A percentile compares a stretch with the other conserved stretches of the same genome.
phyloP scores from a whole-genome alignment of 345 rosid species.

The Bruguiera gymnorhiza region DNA sequence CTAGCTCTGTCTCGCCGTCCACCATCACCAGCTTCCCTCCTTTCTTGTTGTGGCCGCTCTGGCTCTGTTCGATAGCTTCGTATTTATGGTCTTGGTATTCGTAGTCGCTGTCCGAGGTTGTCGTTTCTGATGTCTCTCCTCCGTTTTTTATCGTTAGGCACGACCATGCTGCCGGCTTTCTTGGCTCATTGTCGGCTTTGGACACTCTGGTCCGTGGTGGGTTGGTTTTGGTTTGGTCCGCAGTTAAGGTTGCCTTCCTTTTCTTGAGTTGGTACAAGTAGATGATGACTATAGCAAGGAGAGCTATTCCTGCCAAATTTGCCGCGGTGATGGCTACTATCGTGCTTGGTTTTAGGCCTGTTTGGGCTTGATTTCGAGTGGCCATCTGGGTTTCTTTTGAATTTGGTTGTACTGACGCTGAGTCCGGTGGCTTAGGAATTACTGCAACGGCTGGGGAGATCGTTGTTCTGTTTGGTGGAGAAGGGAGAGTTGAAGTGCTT shows the following conservation, averaged over 20 bases:
- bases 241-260: constrained; percentile 25
- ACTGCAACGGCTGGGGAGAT: constrained; percentile 90
- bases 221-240: constrained; percentile 10
- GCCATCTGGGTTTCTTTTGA: constrained; percentile 13
- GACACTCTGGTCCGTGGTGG: constrained; percentile 28
- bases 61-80: neutral
- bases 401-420: constrained; percentile 30
- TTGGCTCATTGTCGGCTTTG: constrained; percentile 21
- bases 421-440: constrained; percentile 53
- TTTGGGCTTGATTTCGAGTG: constrained; percentile 23
- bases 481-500: constrained; percentile 69
- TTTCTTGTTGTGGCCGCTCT: constrained; percentile 22
- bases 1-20: constrained; percentile 67
- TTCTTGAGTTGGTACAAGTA: constrained; percentile 66
- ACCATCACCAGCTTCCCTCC: constrained; percentile 55
- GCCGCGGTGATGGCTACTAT: constrained; percentile 64
- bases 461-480: constrained; percentile 60
- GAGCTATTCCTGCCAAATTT: constrained; percentile 56
- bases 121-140: constrained; percentile 47
- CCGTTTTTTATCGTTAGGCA: constrained; percentile 45
- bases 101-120: constrained; percentile 57
- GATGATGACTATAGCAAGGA: constrained; percentile 55
- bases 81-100: constrained; percentile 25
- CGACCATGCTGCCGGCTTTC: constrained; percentile 40
- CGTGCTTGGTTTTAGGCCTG: constrained; percentile 63